Evolutionary conservation across 2,329 filamentous ascomycete genomes (phyloP), one percentile per base, ranked within the genome.

Genomic region (Aureobasidium pullulans): DNA sequence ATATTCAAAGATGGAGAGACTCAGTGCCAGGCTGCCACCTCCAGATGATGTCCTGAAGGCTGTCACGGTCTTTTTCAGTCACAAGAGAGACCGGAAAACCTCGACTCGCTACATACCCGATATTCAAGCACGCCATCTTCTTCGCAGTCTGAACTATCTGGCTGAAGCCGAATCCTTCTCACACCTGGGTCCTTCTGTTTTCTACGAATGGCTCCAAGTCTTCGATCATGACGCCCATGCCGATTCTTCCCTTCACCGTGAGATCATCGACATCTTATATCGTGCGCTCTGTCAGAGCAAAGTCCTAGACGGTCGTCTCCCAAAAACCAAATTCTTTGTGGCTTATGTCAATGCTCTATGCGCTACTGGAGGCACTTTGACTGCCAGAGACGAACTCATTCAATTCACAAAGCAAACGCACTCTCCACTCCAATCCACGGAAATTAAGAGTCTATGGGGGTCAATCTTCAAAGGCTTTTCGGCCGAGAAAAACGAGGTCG

Each of bases 11-110:
- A 81, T 84, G 62, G 75, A 86, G 64, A 78, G 81, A 54, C 81
- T 88, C 59, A 79, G 82, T 54, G 77, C 85, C 37, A 82, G 90
- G 36, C 81, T 84, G 9, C 90, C 89, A 15, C 72, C 82, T 0
- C 75, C 78, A 3, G 71, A 78, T n/a, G 83, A 88, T 36, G 76
- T 96, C 2, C 72, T 83, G 0, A 76, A 81, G 37, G 89, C 88
- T 5, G 86, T 88, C 71, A 78, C 75, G 59, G 74, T 78, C 9
- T 85, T 92, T 64, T 85, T 93, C 65, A 68, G 67, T 16, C 78
- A 77, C 69, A 63, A 47, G 28, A 19, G 3, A 2, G 81, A 87
- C 72, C 63, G 76, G 60, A 53, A 57, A 8, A 1, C 34, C 11
- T n/a, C 13, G 36, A 67, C 76, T 64, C 67, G 79, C 62, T 66